Evolutionary conservation across 768 basidiomycete genomes (phyloP), one percentile per base, ranked within the genome.

Genomic region (Pholiota molesta): DNA sequence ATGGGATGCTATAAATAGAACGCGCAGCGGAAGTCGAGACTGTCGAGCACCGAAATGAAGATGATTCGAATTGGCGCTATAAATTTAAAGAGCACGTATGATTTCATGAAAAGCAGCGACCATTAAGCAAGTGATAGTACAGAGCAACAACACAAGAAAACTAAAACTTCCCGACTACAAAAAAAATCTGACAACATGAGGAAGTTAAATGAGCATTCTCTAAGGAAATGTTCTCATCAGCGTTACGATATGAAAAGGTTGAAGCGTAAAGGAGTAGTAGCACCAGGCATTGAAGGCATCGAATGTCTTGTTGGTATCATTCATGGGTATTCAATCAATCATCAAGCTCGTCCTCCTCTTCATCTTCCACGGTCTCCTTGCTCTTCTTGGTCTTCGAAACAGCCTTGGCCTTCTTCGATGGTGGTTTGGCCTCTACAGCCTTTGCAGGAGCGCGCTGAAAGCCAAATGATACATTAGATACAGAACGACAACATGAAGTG

Each of bases 281-380:
- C 35, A 37, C 14, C 35, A 37, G 11, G 35, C 13, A 37, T 14
- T 16, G 14, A 16, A 37, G 33, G 21, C 52, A 26, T 47, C 21
- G 56, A 11, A 37, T 11, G 11, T 37, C 35, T 37, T 11, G 14
- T 37, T 37, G 35, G 13, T 14, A 37, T 13, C 10, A 9, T 37
- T 37, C 35, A 13, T 37, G 56, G 42, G 56, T 45, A 23, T 57
- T 11, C 14, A 19, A 54, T 56, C 47, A 61, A 26, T 61, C 53
- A n/a, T 61, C 60, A 37, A 55, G 45, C 35, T 60, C 59, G n/a
- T 80, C 80, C 37, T 37, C 33, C 35, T 77, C 75, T 7, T 79
- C 78, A 13, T 84, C 83, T 56, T 83, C 83, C 19, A 82, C 68
- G 26, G 74, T 68, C 63, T 75, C 83, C 68, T 84, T 84, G 63